Evolutionary conservation across 2,329 filamentous ascomycete species (phyloP), one percentile per base, ranked within the genome.

Genomic region (Daldinia eschscholtzii): DNA sequence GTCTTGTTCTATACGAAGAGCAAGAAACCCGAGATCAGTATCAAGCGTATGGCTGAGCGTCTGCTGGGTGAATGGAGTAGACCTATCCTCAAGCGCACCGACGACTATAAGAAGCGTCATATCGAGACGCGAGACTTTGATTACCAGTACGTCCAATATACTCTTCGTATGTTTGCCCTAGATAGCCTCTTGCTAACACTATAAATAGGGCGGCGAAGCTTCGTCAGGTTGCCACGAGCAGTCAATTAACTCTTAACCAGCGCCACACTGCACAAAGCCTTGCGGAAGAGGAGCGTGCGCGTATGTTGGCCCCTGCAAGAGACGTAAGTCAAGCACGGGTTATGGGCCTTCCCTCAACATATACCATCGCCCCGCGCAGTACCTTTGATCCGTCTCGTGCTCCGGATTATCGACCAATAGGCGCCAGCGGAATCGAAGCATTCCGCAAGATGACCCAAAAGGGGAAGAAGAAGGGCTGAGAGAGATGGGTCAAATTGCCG

Each of bases 1-100:
- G 92, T 98, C 59, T 88, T 97, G 70, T 99, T 98, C 83, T 99
- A 99, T 82, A 98, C 94, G 57, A 94, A 94, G 81, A 97, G 93
- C 84, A 97, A 94, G 83, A 91, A 93, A 73, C 92, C 94, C 0
- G 93, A 98, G 81, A 85, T 91, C 4, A 87, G 86, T 68, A 98
- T 99, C 84, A 98, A 98, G 85, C 91, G 95, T 73, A 93, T 94
- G 82, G 96, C 96, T 0, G 94, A 98, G 83, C 89, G 92, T 56
- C 85, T 98, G n/a, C 86, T 98, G 64, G 93, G 93, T 64, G 95
- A 98, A 78, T 99, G 96, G 96, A 97, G 94, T 72, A 87, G 96
- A 44, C 94, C 95, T 3, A 97, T 99, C 71, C 86, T 99, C 61
- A 95, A 97, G 83, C 91, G 94, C 73, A 97, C 93, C 68, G 94